phyloP scores from a whole-genome alignment of 2,329 filamentous ascomycete genomes.

The Hymenoscyphus occultus region DNA sequence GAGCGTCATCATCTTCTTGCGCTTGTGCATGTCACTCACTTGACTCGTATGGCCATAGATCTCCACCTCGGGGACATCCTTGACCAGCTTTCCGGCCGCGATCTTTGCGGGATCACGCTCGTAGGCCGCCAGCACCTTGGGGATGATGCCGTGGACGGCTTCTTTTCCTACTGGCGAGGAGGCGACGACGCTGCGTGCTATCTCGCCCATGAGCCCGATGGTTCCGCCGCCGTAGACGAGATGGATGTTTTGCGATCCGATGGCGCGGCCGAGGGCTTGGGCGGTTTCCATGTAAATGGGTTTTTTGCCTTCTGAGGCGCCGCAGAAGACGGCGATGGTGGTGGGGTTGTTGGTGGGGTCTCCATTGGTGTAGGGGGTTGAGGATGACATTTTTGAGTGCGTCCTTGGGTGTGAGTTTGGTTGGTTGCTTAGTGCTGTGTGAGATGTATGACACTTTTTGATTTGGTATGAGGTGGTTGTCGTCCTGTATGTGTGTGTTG shows the following conservation, averaged over 20 bases:
- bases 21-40: constrained; percentile 92
- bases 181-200: constrained; percentile 80
- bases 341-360: constrained; percentile 34
- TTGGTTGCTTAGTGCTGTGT: not conserved
- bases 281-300: constrained; percentile 54
- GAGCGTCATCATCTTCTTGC: constrained; percentile 90
- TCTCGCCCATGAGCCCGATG: constrained; percentile 90
- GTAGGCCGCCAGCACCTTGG: constrained; percentile 74
- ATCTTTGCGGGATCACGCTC: constrained; percentile 65
- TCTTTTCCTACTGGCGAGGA: constrained; percentile 77
- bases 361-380: constrained; percentile 23
- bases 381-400: not conserved
- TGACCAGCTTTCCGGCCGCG: constrained; percentile 39
- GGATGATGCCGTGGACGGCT: constrained; percentile 90
- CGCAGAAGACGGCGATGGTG: constrained; percentile 94
- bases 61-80: constrained; percentile 41
- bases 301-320: constrained; percentile 62
- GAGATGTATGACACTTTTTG: too few species aligned
- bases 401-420: not conserved
- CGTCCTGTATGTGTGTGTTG: too few species aligned
- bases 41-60: constrained; percentile 82
- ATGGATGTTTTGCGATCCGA: constrained; percentile 70
- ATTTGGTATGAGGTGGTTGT: too few species aligned
- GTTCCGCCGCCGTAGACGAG: constrained; percentile 96
- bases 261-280: constrained; percentile 63